phyloP scores from a whole-genome alignment of 345 rosid genomes.

The Litchi chinensis region DNA sequence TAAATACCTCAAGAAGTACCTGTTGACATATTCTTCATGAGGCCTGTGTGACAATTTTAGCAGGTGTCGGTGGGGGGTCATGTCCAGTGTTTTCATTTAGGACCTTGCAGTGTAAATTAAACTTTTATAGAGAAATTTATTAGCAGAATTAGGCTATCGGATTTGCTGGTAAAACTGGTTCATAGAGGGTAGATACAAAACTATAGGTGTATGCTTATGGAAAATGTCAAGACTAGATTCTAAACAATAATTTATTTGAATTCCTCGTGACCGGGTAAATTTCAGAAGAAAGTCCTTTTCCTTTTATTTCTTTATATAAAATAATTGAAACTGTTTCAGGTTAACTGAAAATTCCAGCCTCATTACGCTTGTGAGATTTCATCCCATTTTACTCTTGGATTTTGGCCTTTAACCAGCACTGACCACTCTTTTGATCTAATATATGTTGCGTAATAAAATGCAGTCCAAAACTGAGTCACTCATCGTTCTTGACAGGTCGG shows the following conservation, averaged over 20 bases:
- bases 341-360: not conserved
- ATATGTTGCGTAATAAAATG: not conserved
- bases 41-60: not conserved
- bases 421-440: not conserved
- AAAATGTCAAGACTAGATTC: slow-evolving; percentile 1
- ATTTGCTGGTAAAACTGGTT: not conserved
- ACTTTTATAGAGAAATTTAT: not conserved
- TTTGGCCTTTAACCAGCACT: not conserved
- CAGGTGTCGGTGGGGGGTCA: not conserved
- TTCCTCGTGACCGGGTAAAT: not conserved
- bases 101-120: slow-evolving; percentile 11
- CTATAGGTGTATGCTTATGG: not conserved
- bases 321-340: not conserved
- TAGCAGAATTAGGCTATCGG: not conserved
- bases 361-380: not conserved
- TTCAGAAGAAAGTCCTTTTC: no score
- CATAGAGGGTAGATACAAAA: not conserved
- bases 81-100: not conserved
- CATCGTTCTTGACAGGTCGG: slow-evolving; percentile 45
- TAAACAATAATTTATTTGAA: not conserved
- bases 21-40: not conserved
- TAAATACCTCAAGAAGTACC: not conserved
- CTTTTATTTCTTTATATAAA: not conserved
- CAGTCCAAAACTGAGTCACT: slow-evolving; percentile 7
- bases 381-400: not conserved